A percentile compares a stretch with the other conserved stretches of the same genome.
phyloP scores from a whole-genome alignment of 306 rosid genomes.

The Vigna radiata region DNA sequence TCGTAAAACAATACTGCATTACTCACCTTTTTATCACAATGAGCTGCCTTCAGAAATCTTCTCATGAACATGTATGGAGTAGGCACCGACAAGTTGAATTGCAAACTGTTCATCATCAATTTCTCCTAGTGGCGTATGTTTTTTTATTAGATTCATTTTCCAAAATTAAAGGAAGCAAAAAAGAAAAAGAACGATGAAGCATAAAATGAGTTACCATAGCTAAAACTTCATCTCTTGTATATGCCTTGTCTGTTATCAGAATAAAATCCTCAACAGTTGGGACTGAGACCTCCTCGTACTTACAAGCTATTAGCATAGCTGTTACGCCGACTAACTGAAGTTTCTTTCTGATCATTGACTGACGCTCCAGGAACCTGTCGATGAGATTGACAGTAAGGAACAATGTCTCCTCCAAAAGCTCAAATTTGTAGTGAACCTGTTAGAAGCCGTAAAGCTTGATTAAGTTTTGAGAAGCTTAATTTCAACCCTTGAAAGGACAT shows the following conservation, averaged over 20 bases:
- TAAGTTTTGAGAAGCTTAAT: slow-evolving; percentile 8
- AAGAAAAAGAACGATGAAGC: background rate
- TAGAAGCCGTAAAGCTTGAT: background rate
- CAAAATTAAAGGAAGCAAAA: slow-evolving; percentile 6
- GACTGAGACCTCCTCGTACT: slow-evolving; percentile 56
- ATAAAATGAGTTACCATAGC: slow-evolving; percentile 40
- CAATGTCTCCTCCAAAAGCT: slow-evolving; percentile 53
- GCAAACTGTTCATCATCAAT: slow-evolving; percentile 53
- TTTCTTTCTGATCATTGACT: slow-evolving; percentile 46
- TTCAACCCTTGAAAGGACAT: background rate
- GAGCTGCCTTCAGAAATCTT: slow-evolving; percentile 56
- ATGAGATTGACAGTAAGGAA: slow-evolving; percentile 56
- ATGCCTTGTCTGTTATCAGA: slow-evolving; percentile 55
- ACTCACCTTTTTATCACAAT: slow-evolving; percentile 52
- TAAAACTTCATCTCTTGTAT: slow-evolving; percentile 50
- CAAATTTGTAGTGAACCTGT: slow-evolving; percentile 65
- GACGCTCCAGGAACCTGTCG: slow-evolving; percentile 57
- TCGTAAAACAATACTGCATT: background rate
- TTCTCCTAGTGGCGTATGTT: slow-evolving; percentile 47
- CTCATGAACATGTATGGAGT: slow-evolving; percentile 56
- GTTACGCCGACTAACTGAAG: slow-evolving; percentile 61
- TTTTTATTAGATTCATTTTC: slow-evolving; percentile 28
- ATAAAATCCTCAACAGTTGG: slow-evolving; percentile 58
- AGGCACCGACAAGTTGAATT: slow-evolving; percentile 54
- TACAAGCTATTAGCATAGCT: slow-evolving; percentile 58